A percentile compares a stretch with the other conserved stretches of the same genome.
Conservation (phyloP, 1,284 basidiomycete genomes). For the Phylloboletellus chloephorus region DNA sequence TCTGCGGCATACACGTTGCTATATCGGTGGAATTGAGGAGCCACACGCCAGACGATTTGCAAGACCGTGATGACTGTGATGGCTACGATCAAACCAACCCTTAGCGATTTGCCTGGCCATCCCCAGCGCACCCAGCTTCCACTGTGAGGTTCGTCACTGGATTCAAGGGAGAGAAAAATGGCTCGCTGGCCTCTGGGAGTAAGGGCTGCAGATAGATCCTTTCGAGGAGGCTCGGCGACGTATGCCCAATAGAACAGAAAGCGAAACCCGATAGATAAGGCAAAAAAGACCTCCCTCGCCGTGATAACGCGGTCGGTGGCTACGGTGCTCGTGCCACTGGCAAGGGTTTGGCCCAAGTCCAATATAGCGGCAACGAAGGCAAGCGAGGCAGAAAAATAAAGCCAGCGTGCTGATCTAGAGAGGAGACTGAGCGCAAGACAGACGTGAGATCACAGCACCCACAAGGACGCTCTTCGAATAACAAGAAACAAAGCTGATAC, state of each 20-base stretch:
- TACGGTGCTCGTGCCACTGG: constrained; percentile 31
- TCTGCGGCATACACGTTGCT: constrained; percentile 54
- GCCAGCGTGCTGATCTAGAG: constrained; percentile 45
- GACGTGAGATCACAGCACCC: constrained; percentile 24
- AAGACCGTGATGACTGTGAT: constrained; percentile 46
- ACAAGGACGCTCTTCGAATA: constrained; percentile 55
- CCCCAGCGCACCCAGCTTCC: constrained; percentile 65
- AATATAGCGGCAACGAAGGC: constrained; percentile 60
- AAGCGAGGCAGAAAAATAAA: constrained; percentile 53
- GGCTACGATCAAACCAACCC: constrained; percentile 45
- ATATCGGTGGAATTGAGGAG: constrained; percentile 38
- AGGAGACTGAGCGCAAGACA: constrained; percentile 5
- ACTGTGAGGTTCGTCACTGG: constrained; percentile 38
- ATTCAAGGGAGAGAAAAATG: constrained; percentile 18
- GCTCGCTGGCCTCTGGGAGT: constrained; percentile 14
- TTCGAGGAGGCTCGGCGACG: constrained; percentile 51
- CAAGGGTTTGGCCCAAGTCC: constrained; percentile 56
- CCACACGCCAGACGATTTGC: constrained; percentile 61
- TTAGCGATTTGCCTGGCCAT: constrained; percentile 44
- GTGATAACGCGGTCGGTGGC: constrained; percentile 38
- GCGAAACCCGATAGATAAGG: constrained; percentile 52
- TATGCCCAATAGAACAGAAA: constrained; percentile 67
- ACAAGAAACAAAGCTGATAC: constrained; percentile 56
- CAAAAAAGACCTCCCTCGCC: constrained; percentile 54
- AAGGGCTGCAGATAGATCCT: constrained; percentile 31